Base-by-base conservation (phyloP, 345 rosid genomes). In the Lepidium didymum region DNA sequence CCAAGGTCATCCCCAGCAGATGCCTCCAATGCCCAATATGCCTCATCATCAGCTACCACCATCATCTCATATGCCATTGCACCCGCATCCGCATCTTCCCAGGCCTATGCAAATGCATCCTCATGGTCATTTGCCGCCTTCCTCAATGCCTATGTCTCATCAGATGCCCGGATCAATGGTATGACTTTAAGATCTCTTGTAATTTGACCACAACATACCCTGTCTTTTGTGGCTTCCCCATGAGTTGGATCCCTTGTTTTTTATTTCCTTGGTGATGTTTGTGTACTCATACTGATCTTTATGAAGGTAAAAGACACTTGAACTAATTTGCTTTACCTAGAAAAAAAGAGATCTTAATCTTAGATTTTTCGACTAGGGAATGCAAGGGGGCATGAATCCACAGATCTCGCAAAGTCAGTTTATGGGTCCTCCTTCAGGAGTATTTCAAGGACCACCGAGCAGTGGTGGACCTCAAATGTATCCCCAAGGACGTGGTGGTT, bases 391-490 rank as follows among this genome's bases (percentile, higher is more conserved):
- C 12, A 81, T 90, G 88, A 86, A 75, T 73, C 85, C 91, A 53
- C 87, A 84, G 12, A 59, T 84, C 81, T 84, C 84, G 66, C 98
- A 85, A 79, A 89, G 95, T 62, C 97, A 86, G 77, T 91, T 77
- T 69, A 86, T 87, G 95, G 91, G 80, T 56, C 81, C 74, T 29
- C 75, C 96, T 74, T 75, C 85, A 53, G 95, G 91, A 25, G 87
- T 83, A 50, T 89, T 81, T 75, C 92, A 83, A 29, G 83, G 91
- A 64, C 59, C 83, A 71, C 86, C 84, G 47, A 90, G 78, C 79
- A 82, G 85, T 89, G 97, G 88, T 71, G 94, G 96, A 54, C 94
- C 86, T 10, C 96, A 83, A 74, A 86, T 90, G 86, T 90, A 83
- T 83, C 84, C 79, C 5, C 94, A 87, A 37, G 87, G 94, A 18